Conservation (phyloP, 2,329 filamentous ascomycete species). For the Aspergillus clavatus region DNA sequence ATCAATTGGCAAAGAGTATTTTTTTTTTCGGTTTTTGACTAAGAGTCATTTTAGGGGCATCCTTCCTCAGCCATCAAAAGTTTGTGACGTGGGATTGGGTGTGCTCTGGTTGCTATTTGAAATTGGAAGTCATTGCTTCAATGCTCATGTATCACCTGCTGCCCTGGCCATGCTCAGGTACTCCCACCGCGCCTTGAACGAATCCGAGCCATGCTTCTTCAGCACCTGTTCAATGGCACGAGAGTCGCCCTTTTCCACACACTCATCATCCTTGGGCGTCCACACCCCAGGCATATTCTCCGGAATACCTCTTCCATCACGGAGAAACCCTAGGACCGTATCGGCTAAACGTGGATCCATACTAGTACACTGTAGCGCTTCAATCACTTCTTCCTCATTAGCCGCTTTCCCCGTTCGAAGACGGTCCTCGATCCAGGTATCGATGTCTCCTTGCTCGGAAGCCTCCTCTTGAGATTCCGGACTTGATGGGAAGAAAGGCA, state of each 20-base stretch:
- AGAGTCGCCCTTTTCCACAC: constrained; percentile 30
- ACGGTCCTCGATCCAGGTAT: constrained; percentile 38
- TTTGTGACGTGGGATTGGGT: not conserved
- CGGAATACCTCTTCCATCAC: constrained; percentile 34
- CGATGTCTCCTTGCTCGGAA: constrained; percentile 23
- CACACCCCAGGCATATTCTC: constrained; percentile 42
- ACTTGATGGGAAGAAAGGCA: constrained; percentile 27
- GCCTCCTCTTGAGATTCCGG: constrained; percentile 18
- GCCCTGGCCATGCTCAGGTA: constrained; percentile 31
- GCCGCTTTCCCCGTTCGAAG: constrained; percentile 25
- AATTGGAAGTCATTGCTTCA: no score
- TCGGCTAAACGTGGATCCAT: constrained; percentile 39
- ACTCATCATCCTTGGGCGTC: constrained; percentile 44
- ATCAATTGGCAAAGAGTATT: not conserved
- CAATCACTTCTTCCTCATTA: constrained; percentile 27
- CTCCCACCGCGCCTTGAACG: constrained; percentile 33
- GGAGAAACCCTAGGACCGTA: constrained; percentile 30
- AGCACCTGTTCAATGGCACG: constrained; percentile 32
- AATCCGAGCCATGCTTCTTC: constrained; percentile 42
- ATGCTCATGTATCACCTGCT: constrained; percentile 11
- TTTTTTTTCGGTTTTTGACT: not conserved
- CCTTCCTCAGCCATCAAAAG: not conserved
- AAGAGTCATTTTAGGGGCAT: not conserved
- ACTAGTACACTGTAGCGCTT: constrained; percentile 37
- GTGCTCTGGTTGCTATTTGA: no score